Evolutionary conservation across 192 early-diverging fungal species (phyloP).

Genomic region (Backusella australiensis): DNA sequence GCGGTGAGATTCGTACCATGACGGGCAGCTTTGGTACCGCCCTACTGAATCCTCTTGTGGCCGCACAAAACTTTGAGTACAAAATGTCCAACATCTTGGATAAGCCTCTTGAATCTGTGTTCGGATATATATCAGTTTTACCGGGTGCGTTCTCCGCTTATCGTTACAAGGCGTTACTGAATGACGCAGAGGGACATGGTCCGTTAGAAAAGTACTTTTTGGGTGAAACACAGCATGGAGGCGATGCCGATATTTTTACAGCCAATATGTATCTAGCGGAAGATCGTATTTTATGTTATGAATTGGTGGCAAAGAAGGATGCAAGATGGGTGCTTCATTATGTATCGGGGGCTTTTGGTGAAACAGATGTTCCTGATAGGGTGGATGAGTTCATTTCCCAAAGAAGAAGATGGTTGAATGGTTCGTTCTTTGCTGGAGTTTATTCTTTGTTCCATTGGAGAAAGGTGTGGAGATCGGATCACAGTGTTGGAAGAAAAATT

Average conservation of each 20-base stretch:
- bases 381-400: conserved; percentile 74
- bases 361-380: conserved; percentile 78
- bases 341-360: conserved; percentile 66
- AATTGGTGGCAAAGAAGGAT: conserved; percentile 73
- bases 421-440: conserved; percentile 74
- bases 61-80: conserved; percentile 71
- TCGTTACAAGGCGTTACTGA: conserved; percentile 69
- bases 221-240: conserved; percentile 54
- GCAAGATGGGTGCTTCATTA: conserved; percentile 73
- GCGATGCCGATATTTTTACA: conserved; percentile 64
- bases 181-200: conserved; percentile 53
- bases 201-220: conserved; percentile 79
- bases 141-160: conserved; percentile 88
- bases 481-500: conserved; percentile 49
- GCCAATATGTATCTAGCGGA: conserved; percentile 86
- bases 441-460: conserved; percentile 61
- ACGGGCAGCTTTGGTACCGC: conserved; percentile 43
- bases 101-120: conserved; percentile 76
- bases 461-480: conserved; percentile 58
- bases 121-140: conserved; percentile 86
- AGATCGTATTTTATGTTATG: conserved; percentile 85
- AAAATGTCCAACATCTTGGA: conserved; percentile 71
- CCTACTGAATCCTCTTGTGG: conserved; percentile 58
- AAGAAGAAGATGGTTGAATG: conserved; percentile 81
- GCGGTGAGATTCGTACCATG: conserved; percentile 66